Evolutionary conservation across 495 filamentous ascomycete species (phyloP).

Genomic region (Articulospora tetracladia): DNA sequence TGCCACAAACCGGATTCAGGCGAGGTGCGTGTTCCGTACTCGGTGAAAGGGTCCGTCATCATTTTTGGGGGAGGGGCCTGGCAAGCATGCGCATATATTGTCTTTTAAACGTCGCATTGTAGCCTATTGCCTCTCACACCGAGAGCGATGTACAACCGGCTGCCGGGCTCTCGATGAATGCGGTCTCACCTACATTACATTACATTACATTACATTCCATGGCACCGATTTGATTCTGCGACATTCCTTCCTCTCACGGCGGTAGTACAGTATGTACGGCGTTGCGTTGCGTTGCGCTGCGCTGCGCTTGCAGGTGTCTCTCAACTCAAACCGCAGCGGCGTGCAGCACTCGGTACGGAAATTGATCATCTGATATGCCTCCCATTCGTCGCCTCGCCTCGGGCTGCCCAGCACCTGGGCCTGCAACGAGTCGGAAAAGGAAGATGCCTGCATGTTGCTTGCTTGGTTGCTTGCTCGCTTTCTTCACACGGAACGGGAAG

Average conservation of each 20-base stretch:
- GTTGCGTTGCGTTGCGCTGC: not conserved
- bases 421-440: not conserved
- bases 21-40: not conserved
- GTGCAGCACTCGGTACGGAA: conserved; percentile 8
- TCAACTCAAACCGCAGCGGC: conserved; percentile 1
- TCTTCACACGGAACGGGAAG: conserved; percentile 3
- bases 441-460: not conserved
- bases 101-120: not conserved
- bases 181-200: not conserved
- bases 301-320: not conserved
- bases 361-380: conserved; percentile 14
- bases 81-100: not conserved
- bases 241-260: too few relatives aligned
- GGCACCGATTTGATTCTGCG: too few relatives aligned
- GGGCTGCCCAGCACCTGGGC: not conserved
- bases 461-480: not conserved
- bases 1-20: not conserved
- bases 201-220: too few relatives aligned
- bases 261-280: not conserved
- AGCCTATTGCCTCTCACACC: not conserved
- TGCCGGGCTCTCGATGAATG: not conserved
- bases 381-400: not conserved
- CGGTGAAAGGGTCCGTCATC: not conserved
- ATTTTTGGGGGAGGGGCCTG: not conserved
- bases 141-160: not conserved